A percentile compares a stretch with the other conserved stretches of the same genome.
These are phyloP conservation scores for Pseudogymnoascus sp. DNA, from an alignment of 2,329 filamentous ascomycete species.

Conservation along the genomic window DNA sequence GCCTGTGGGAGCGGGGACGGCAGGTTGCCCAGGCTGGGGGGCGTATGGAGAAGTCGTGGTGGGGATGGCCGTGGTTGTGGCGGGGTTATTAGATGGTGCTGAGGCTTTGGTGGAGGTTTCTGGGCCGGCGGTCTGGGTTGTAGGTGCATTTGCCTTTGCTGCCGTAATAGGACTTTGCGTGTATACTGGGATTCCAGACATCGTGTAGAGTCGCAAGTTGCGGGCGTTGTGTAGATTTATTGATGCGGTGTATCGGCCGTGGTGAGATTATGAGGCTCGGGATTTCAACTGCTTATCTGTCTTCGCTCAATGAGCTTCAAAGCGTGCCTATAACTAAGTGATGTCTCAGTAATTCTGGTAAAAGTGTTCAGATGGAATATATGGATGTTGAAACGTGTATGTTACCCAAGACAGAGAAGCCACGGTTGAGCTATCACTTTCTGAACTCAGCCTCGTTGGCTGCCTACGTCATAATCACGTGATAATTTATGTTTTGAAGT, in stretches of 20 bases:
- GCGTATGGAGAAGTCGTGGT: slow-evolving; percentile 26
- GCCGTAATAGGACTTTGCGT: slow-evolving; percentile 50
- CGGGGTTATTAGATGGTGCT: slow-evolving; percentile 14
- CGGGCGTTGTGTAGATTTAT: not conserved
- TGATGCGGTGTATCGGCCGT: not conserved
- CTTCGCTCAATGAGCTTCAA: not conserved
- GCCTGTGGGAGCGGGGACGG: slow-evolving; percentile 32
- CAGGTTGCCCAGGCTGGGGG: slow-evolving; percentile 41
- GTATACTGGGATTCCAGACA: slow-evolving; percentile 54
- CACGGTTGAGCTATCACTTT: slow-evolving; percentile 1
- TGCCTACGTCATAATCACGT: slow-evolving; percentile 4
- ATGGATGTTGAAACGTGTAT: not conserved
- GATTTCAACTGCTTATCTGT: not conserved
- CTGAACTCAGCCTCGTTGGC: slow-evolving; percentile 1
- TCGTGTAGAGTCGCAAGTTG: slow-evolving; percentile 26
- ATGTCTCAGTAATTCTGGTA: not conserved
- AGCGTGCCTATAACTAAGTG: not conserved
- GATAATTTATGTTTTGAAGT: not conserved
- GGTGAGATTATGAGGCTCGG: not conserved
- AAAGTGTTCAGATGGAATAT: not conserved
- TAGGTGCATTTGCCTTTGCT: slow-evolving; percentile 42
- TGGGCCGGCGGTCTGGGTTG: slow-evolving; percentile 35
- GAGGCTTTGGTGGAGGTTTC: slow-evolving; percentile 18
- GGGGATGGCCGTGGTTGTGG: slow-evolving; percentile 26
- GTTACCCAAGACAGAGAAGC: not conserved